Base-by-base conservation (phyloP, 2,329 filamentous ascomycete species). In the Apiospora rasikravindrae region DNA sequence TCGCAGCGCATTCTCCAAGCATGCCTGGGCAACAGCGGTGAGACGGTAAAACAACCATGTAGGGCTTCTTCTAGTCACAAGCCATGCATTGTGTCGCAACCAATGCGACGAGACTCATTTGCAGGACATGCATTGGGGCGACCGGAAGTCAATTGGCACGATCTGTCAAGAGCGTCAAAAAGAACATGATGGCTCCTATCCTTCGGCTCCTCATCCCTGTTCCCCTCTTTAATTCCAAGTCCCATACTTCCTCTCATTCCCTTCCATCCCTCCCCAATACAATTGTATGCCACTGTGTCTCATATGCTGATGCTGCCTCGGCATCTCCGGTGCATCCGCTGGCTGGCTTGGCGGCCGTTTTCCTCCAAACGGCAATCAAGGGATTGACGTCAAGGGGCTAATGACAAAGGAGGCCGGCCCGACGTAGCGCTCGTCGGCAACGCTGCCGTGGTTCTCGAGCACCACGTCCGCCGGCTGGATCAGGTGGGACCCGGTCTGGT, bases 401-500 rank as follows among this genome's bases (percentile, higher is more conserved):
- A 69, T 69, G 11, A 40, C 47, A 10, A 69, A 69, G 2, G 19
- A 22, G n/a, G 68, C 19, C 26, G 68, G 68, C 11, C 68, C 68
- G 47, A 69, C 68, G 68, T 69, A 69, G 45, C 68, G 45, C 68
- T 69, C 45, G 26, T 22, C 57, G 22, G 16, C 14, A 22, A 69
- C 68, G 47, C 68, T 69, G 68, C 68, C 68, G 33, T 53, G 45
- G 68, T 44, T 44, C 45, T 69, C 68, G 47, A n/a, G 47, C 19
- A 53, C 68, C 4, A 69, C 37, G 47, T 69, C 68, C 33, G 53
- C 68, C 33, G 68, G 47, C 47, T 26, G 22, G 47, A 69, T n/a
- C 22, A 57, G 47, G 47, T 69, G 68, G 22, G 68, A 57, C 10
- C 68, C 68, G 24, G 68, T 69, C 68, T 57, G 68, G 47, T 69